Base-by-base conservation (phyloP, 23 red algal genomes). In the Gracilaria vermiculophylla region DNA sequence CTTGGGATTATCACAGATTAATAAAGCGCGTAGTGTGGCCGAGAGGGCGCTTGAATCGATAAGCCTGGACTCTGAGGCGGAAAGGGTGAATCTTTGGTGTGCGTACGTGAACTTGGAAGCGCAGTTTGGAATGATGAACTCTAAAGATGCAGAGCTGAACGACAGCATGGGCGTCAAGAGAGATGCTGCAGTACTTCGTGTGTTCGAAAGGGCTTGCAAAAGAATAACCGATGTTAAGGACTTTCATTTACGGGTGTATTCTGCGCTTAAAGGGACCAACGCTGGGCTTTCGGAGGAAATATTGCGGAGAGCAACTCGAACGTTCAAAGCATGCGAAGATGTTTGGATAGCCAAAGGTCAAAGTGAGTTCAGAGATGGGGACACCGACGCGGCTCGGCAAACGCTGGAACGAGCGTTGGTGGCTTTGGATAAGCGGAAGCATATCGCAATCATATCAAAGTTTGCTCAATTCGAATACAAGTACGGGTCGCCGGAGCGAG, bases 401-500 rank as follows among this genome's bases (percentile, higher is more conserved):
- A 77, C 83, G 29, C 76, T 91, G 2, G 93, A 95, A 73, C 78
- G 89, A 11, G 92, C 97, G 40, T 80, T 99, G 47, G 33, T 80
- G 27, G 53, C 87, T 52, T 55, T 99, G 58, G 76, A 87, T 29
- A 48, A 83, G 61, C 36, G 41, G 25, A 76, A 90, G 44, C 97
- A 95, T 73, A 39, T 95, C 20, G 82, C 29, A n/a, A 72, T 86
- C 40, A 95, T 94, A 52, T 64, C 91, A 24, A 93, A 92, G 78
- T 95, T 94, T 86, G 92, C 92, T 37, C 78, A 86, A 36, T 83
- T 99, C 56, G 97, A 99, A 72, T 99, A 95, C 82, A 93, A 94
- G 40, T 84, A 65, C 37, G 90, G 90, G 12, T 86, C 89, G 11
- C 32, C 67, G 2, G 97, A 99, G 72, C 36, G 92, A 33, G 97